phyloP scores from a whole-genome alignment of 805 yeast genomes.

The Millerozyma acaciae region DNA sequence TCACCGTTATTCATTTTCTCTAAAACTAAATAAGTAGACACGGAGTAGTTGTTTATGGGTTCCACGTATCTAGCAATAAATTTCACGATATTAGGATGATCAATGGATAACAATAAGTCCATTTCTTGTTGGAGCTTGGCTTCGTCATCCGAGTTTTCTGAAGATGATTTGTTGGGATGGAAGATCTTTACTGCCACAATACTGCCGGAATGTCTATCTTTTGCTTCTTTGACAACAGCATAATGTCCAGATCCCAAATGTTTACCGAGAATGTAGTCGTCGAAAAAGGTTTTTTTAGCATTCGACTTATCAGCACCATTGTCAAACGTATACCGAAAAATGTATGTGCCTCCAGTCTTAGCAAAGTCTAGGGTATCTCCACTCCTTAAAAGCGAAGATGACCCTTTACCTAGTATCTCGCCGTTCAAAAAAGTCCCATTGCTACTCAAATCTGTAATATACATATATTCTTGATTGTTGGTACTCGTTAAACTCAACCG shows the following conservation, averaged over 20 bases:
- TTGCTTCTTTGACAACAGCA: conserved; percentile 74
- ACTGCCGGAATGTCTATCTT: conserved; percentile 52
- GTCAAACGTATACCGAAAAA: conserved; percentile 43
- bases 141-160: conserved; percentile 24
- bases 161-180: conserved; percentile 44
- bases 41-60: conserved; percentile 47
- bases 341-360: conserved; percentile 43
- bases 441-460: conserved; percentile 54
- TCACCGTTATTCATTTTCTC: conserved; percentile 77
- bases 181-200: conserved; percentile 73
- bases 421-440: conserved; percentile 71
- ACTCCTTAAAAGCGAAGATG: conserved; percentile 48
- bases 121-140: conserved; percentile 59
- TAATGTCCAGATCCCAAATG: conserved; percentile 76
- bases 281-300: conserved; percentile 46
- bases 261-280: conserved; percentile 52
- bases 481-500: conserved; percentile 40
- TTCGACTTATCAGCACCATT: conserved; percentile 12
- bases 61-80: conserved; percentile 57
- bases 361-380: conserved; percentile 66
- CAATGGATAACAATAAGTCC: conserved; percentile 57
- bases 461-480: conserved; percentile 33
- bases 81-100: conserved; percentile 69
- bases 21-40: conserved; percentile 58
- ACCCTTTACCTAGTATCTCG: conserved; percentile 45